Base-by-base conservation (phyloP, 1,284 basidiomycete species). In the Ceratobasidium sp. region DNA sequence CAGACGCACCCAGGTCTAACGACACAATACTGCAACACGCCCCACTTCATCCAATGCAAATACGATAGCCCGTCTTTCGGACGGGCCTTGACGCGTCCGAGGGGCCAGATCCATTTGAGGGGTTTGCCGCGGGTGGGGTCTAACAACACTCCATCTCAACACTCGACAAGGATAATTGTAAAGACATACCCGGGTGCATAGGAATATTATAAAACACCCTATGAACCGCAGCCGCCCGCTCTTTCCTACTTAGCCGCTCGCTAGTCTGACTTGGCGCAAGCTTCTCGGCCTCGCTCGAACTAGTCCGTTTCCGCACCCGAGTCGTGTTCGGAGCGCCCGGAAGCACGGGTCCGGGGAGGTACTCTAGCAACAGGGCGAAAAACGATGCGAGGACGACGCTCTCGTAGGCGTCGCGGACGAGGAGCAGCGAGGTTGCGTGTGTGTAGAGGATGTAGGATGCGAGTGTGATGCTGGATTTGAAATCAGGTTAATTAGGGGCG, bases 31-130 rank as follows among this genome's bases (percentile, higher is more conserved):
- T 93, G 91, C n/a, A 92, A 79, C 10, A 93, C 86, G 20, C 85
- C 87, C 86, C 90, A 90, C 78, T 92, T 92, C 86, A 90, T 90
- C 54, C 89, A 77, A 76, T 91, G 89, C 40, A 93, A 77, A 74
- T 92, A 92, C 72, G 87, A 86, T 17, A 91, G 77, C 0, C 86
- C 88, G 74, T 88, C 86, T 84, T 87, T 34, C n/a, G 42, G 40
- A 27, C 32, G 42, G 12, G 47, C 45, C 15, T 83, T 85, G 67
- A 90, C 78, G 70, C 82, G 85, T 0, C 86, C 82, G 2, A 93
- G 75, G 0, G 91, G 91, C 75, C 87, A 88, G 71, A 91, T 81
- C 91, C 91, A 93, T 71, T 85, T 53, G 49, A 56, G 35, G 27
- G 62, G 43, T 60, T 69, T 35, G 57, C 54, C 70, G 81, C 79